phyloP scores from a whole-genome alignment of 2,329 filamentous ascomycete species.

The Stagonosporopsis cucurbitacearum region DNA sequence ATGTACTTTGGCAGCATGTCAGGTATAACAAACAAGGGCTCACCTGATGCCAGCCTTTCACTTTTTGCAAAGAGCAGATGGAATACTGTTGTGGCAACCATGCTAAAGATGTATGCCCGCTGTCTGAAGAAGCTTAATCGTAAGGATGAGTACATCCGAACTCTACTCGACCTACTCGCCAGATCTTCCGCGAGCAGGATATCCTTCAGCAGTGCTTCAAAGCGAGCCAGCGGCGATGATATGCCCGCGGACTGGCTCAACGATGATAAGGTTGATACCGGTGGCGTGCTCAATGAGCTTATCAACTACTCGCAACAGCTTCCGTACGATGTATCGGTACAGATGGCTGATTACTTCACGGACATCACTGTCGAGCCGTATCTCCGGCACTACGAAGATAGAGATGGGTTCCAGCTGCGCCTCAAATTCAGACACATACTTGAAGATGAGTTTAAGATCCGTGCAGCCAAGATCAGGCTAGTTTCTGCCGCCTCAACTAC shows the following conservation, averaged over 20 bases:
- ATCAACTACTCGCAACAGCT: constrained; percentile 58
- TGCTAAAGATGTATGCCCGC: constrained; percentile 83
- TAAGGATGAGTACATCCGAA: constrained; percentile 79
- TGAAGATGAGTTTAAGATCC: constrained; percentile 71
- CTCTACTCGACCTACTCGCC: constrained; percentile 74
- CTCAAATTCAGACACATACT: constrained; percentile 75
- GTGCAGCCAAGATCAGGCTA: constrained; percentile 69
- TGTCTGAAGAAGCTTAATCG: constrained; percentile 80
- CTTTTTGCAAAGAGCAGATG: constrained; percentile 81
- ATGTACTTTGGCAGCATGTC: constrained; percentile 80
- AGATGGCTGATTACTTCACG: constrained; percentile 76
- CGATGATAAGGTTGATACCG: constrained; percentile 48
- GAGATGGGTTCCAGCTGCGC: constrained; percentile 76
- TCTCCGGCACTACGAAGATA: constrained; percentile 71
- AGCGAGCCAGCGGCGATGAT: constrained; percentile 18
- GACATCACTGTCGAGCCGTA: constrained; percentile 71
- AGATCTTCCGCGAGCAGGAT: constrained; percentile 61
- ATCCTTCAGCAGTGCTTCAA: constrained; percentile 32
- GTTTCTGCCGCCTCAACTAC: constrained; percentile 62
- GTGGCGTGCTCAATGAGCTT: constrained; percentile 51
- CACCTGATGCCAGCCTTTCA: constrained; percentile 10
- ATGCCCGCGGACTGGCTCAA: constrained; percentile 44
- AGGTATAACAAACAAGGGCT: constrained; percentile 49
- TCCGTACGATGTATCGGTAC: constrained; percentile 68
- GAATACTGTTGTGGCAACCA: constrained; percentile 78